phyloP scores from a whole-genome alignment of 1,284 basidiomycete genomes.

The Tranzscheliella williamsii region DNA sequence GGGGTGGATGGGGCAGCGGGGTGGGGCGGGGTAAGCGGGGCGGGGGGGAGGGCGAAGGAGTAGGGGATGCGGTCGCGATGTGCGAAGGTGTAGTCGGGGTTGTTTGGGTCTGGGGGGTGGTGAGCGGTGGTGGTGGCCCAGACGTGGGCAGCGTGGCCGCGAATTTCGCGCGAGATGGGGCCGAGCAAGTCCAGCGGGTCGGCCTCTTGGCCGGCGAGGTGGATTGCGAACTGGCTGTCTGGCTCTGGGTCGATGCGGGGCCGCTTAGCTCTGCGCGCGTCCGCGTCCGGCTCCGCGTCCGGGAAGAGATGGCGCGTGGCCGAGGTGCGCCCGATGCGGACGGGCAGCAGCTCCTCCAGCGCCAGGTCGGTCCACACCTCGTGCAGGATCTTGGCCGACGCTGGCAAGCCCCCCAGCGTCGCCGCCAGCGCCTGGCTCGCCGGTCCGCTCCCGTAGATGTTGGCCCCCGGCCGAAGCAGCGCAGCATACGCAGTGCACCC shows the following conservation, averaged over 20 bases:
- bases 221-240: slow-evolving; percentile 10
- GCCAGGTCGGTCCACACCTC: slow-evolving; percentile 53
- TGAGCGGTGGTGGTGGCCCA: slow-evolving; percentile 23
- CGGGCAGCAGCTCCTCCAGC: slow-evolving; percentile 42
- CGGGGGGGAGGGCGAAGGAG: slow-evolving; percentile 18
- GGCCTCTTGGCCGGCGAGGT: slow-evolving; percentile 13
- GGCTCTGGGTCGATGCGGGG: slow-evolving; percentile 11
- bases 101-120: too few relatives aligned
- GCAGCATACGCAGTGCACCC: slow-evolving; percentile 40
- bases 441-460: slow-evolving; percentile 25
- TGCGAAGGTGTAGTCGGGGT: too few relatives aligned
- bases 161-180: slow-evolving; percentile 25
- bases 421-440: slow-evolving; percentile 32
- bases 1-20: too few relatives aligned
- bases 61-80: slow-evolving; percentile 25
- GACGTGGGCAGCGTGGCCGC: slow-evolving; percentile 13
- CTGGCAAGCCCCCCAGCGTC: slow-evolving; percentile 19
- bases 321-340: slow-evolving; percentile 11
- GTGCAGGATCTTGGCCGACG: slow-evolving; percentile 10
- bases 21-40: too few relatives aligned
- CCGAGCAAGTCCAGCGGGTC: slow-evolving; percentile 33
- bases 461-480: slow-evolving; percentile 30
- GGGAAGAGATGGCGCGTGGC: slow-evolving; percentile 9
- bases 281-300: not conserved
- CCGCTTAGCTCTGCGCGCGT: slow-evolving; percentile 9